Conservation (phyloP, 1,284 basidiomycete genomes). For the Irpex lacteus region DNA sequence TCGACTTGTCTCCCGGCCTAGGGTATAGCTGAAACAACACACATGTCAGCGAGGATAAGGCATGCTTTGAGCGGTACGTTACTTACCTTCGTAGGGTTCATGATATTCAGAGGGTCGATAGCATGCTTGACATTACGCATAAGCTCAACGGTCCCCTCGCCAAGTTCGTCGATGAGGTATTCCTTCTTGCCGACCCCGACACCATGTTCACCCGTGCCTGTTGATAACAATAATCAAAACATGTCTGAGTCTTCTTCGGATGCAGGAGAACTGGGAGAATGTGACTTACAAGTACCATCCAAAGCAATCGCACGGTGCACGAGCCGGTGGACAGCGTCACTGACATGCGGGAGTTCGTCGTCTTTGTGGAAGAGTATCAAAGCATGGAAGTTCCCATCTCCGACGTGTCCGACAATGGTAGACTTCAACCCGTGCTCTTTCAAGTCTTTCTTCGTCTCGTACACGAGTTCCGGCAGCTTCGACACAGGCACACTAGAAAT, state of each 20-base stretch:
- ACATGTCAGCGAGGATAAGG: not conserved
- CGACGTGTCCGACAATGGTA: conserved; percentile 85
- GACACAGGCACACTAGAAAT: conserved; percentile 75
- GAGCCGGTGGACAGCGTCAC: conserved; percentile 63
- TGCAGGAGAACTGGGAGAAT: not conserved
- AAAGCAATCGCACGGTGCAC: conserved; percentile 64
- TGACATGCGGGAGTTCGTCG: conserved; percentile 53
- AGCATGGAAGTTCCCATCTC: conserved; percentile 78
- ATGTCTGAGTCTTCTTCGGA: not conserved
- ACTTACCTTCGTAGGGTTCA: conserved; percentile 79
- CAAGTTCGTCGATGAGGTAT: conserved; percentile 73
- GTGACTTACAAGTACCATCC: conserved; percentile 67
- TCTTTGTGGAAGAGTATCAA: conserved; percentile 65
- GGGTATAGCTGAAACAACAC: conserved; percentile 19
- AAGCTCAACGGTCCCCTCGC: conserved; percentile 70
- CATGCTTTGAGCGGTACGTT: not conserved
- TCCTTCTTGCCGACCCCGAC: conserved; percentile 80
- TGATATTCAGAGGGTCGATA: conserved; percentile 73
- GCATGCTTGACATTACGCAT: conserved; percentile 79
- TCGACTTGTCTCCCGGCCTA: conserved; percentile 2
- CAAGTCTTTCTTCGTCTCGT: conserved; percentile 79
- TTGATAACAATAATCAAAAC: conserved; percentile 9
- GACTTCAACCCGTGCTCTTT: conserved; percentile 56
- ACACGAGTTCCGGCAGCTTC: conserved; percentile 61
- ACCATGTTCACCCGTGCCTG: conserved; percentile 59